A percentile compares a stretch with the other conserved stretches of the same genome.
Conservation (phyloP, 1,139 yeast species). For the Yamadazyma kanchanaburiensis region DNA sequence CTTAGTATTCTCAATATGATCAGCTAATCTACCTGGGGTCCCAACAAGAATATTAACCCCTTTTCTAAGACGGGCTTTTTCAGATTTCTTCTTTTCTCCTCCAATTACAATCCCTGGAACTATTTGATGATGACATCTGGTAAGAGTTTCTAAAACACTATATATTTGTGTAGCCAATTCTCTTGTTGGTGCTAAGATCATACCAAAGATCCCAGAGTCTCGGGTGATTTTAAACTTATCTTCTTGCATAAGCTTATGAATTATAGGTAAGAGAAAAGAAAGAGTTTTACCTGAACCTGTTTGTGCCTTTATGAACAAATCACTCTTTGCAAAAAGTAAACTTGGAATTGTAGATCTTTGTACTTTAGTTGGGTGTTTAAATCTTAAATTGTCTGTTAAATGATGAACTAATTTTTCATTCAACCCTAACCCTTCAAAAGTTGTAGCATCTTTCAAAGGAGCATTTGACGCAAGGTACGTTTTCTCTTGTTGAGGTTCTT, state of each 20-base stretch:
- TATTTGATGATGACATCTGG: constrained; percentile 72
- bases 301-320: constrained; percentile 86
- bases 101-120: constrained; percentile 95
- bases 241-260: constrained; percentile 60
- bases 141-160: constrained; percentile 67
- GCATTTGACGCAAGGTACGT: constrained; percentile 73
- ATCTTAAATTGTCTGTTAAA: constrained; percentile 54
- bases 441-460: constrained; percentile 64
- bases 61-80: constrained; percentile 84
- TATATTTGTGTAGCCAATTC: constrained; percentile 93
- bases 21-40: constrained; percentile 89
- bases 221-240: constrained; percentile 51
- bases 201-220: constrained; percentile 82
- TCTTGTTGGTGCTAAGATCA: constrained; percentile 88
- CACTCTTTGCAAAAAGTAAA: constrained; percentile 51
- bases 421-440: constrained; percentile 72
- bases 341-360: constrained; percentile 83
- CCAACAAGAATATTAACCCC: constrained; percentile 89
- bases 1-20: constrained; percentile 83
- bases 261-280: constrained; percentile 81
- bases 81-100: constrained; percentile 91
- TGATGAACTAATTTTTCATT: constrained; percentile 52
- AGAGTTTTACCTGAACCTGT: constrained; percentile 96
- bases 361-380: constrained; percentile 77
- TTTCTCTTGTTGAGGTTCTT: constrained; percentile 6